Evolutionary conservation across 2,329 filamentous ascomycete species (phyloP), one percentile per base, ranked within the genome.

Genomic region (Ophiocordyceps camponoti-saundersi): DNA sequence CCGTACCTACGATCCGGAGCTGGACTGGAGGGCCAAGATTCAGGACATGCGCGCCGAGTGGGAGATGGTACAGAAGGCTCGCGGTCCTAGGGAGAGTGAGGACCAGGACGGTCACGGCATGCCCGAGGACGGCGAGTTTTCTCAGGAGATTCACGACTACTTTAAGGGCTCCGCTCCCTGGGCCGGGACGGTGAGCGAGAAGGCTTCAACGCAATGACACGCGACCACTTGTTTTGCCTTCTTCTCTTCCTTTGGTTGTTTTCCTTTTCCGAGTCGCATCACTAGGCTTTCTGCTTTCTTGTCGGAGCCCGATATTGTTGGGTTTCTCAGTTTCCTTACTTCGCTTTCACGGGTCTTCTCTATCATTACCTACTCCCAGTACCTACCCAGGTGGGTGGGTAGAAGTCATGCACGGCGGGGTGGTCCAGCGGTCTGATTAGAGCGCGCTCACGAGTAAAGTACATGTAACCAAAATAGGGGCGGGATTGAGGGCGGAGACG

Each of bases 21-120:
- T 80, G 45, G 90, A 96, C 70, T 86, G 83, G 68, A 76, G 84
- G 67, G 73, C 81, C 61, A 89, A 87, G 72, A 83, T 95, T 52
- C 74, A 80, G 55, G 90, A 95, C 61, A 84, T 95, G 75, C 71
- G 75, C 45, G 59, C 64, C 36, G 78, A 80, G 55, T 82, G 78
- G 77, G 70, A 76, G 56, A 61, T 66, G 44, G 65, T 67, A 52
- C 70, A 74, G 58, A 64, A 43, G 56, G 57, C 52, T 66, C 68
- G 49, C 62, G 66, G 21, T 66, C 65, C 53, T 72, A 70, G 57
- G 72, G 63, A 69, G 52, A 63, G 63, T 42, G 50, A 49, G 40
- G 53, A 59, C 45, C 59, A 65, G 44, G 49, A 40, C 36, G 16
- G 63, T 44, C 50, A 55, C 44, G 57, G 56, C 44, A 60, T 66